A percentile compares a stretch with the other conserved stretches of the same genome.
Conservation (phyloP, 495 filamentous ascomycete species). For the Lasiosphaeria ovina region DNA sequence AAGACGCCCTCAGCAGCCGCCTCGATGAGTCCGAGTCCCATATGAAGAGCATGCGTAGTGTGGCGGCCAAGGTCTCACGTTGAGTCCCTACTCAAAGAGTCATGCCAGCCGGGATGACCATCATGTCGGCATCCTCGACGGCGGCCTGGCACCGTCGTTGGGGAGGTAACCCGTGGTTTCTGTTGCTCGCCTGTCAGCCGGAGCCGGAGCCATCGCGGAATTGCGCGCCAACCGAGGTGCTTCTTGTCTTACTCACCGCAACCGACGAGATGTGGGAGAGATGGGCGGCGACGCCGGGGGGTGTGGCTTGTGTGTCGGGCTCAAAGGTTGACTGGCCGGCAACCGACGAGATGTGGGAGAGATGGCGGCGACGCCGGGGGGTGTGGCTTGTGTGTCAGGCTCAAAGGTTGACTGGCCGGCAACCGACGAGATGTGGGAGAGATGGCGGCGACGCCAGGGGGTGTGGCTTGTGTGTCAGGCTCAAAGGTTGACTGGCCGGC, state of each 20-base stretch:
- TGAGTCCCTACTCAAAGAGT: slow-evolving; percentile 99
- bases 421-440: no score
- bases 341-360: no score
- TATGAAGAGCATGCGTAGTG: no score
- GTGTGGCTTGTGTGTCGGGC: no score
- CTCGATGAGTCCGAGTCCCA: slow-evolving; percentile 82
- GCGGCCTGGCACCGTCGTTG: slow-evolving; percentile 83
- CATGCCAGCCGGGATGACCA: slow-evolving; percentile 97
- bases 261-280: slow-evolving; percentile 94
- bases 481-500: no score
- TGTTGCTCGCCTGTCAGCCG: slow-evolving; percentile 44
- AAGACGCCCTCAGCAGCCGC: slow-evolving; percentile 88
- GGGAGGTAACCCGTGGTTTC: slow-evolving; percentile 91
- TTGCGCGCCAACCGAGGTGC: neutral
- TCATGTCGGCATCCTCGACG: slow-evolving; percentile 86
- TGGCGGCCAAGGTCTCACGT: no score
- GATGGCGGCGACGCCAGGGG: no score
- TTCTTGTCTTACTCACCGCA: slow-evolving; percentile 64
- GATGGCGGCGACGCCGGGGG: no score
- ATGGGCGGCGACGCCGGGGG: slow-evolving; percentile 91
- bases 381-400: no score
- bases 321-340: no score
- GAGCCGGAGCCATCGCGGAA: slow-evolving; percentile 8
- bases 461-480: no score
- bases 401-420: no score